These are phyloP conservation scores for Umbelopsis sp. DNA, from an alignment of 192 early-diverging fungal species.

Conservation along the genomic window DNA sequence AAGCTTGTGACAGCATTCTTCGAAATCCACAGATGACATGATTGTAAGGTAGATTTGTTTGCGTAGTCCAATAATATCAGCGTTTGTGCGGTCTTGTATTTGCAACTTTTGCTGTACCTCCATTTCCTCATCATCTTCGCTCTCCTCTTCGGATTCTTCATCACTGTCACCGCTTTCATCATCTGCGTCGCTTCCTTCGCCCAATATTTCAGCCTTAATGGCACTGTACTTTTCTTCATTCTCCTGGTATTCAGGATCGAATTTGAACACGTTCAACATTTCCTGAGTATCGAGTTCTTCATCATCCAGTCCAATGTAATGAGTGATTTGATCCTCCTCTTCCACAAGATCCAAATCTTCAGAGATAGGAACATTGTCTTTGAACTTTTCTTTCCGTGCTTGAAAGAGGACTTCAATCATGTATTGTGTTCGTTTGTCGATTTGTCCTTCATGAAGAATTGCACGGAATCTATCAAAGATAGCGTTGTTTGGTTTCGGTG, in stretches of 20 bases:
- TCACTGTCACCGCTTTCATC: constrained; percentile 61
- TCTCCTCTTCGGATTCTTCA: constrained; percentile 29
- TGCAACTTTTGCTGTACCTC: constrained; percentile 52
- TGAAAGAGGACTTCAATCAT: constrained; percentile 99
- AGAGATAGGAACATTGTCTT: constrained; percentile 78
- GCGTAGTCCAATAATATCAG: constrained; percentile 84
- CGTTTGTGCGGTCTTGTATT: constrained; percentile 90
- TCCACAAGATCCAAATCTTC: constrained; percentile 89
- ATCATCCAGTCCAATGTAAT: constrained; percentile 81
- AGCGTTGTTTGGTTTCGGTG: constrained; percentile 74
- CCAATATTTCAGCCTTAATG: constrained; percentile 88
- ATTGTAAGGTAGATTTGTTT: constrained; percentile 95
- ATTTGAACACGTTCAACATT: constrained; percentile 82
- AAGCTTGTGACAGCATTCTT: constrained; percentile 95
- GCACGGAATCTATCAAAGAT: constrained; percentile 92
- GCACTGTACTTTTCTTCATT: constrained; percentile 83
- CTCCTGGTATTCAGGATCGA: constrained; percentile 76
- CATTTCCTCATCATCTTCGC: constrained; percentile 55
- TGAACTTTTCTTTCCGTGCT: constrained; percentile 91
- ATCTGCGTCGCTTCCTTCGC: constrained; percentile 63
- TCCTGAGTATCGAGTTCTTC: constrained; percentile 83
- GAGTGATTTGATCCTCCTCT: constrained; percentile 94
- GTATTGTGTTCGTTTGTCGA: constrained; percentile 94
- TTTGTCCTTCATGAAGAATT: constrained; percentile 90
- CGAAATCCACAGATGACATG: constrained; percentile 94